These are phyloP conservation scores for Auricularia sp. DNA, from an alignment of 768 basidiomycete species.

Conservation along the genomic window DNA sequence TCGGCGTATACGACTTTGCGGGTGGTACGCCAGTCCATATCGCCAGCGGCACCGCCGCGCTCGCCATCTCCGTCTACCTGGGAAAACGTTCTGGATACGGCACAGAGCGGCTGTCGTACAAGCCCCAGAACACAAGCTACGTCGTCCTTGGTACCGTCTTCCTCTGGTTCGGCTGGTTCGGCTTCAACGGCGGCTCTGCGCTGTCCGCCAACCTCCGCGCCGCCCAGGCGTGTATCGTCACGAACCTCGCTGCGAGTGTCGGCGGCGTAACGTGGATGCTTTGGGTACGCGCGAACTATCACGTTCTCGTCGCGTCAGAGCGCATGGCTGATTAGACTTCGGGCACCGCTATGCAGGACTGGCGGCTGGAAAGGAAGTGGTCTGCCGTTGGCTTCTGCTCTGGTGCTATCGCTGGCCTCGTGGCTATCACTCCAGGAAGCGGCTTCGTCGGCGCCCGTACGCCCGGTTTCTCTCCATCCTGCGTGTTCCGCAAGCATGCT, in stretches of 20 bases:
- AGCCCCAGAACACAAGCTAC: constrained; percentile 79
- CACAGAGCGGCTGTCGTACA: constrained; percentile 63
- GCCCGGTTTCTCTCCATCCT: constrained; percentile 38
- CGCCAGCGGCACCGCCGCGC: constrained; percentile 71
- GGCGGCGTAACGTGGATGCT: constrained; percentile 69
- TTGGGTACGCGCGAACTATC: constrained; percentile 9
- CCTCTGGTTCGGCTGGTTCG: constrained; percentile 68
- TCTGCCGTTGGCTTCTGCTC: constrained; percentile 90
- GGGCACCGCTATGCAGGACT: constrained; percentile 39
- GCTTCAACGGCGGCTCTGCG: constrained; percentile 87
- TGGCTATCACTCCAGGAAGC: constrained; percentile 80
- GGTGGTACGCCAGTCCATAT: constrained; percentile 86
- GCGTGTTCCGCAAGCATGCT: background rate
- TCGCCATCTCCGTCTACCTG: constrained; percentile 81
- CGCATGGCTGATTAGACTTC: background rate
- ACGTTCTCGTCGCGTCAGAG: constrained; percentile 4
- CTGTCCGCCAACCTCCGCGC: constrained; percentile 84
- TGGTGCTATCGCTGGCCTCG: constrained; percentile 80
- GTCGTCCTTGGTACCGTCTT: constrained; percentile 77
- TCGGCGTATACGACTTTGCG: constrained; percentile 83
- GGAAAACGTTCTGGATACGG: constrained; percentile 55
- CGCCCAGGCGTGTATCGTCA: constrained; percentile 80
- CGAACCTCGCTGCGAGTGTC: constrained; percentile 66
- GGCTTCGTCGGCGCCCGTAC: constrained; percentile 75
- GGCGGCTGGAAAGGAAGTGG: constrained; percentile 67